Base-by-base conservation (phyloP, 2,329 filamentous ascomycete species). In the Colletotrichum sp. region DNA sequence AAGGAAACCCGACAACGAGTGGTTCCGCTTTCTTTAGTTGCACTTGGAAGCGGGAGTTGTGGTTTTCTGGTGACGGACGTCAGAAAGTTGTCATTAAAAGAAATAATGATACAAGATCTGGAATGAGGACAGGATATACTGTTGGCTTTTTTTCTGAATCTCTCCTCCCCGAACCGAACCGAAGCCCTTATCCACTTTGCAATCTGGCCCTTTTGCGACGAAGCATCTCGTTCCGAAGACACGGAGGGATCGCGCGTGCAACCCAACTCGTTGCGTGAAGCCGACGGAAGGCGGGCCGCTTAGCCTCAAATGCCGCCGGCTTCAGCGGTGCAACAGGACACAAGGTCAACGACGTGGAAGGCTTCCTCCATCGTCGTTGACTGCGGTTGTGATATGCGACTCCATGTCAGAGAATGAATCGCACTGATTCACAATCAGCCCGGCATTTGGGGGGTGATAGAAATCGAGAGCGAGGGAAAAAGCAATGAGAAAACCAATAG, bases 261-360 rank as follows among this genome's bases (percentile, higher is more conserved):
- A 68, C 73, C 70, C 30, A 64, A 73, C 62, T 32, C 16, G 64
- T 69, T 64, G 26, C 65, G 65, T 60, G 59, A 65, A n/a, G 16
- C 62, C 22, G 26, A 36, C 71, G 74, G 74, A 70, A 70, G 34
- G 26, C 74, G 74, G 74, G 64, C 74, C 74, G 70, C 34, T 55
- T 55, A 52, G 74, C 74, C 74, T 68, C 63, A 36, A 3, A 62
- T 62, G 59, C 32, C 65, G 5, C 57, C 48, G 60, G 9, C 60
- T 30, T 26, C 22, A 18, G 24, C 13, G 32, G 28, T 32, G 12
- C n/a, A 22, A 26, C 34, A 62, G 52, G 15, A 62, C 28, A 9
- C 22, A 22, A 66, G 44, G 6, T 22, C 24, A 39, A 66, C 28
- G 26, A 48, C 39, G 22, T 48, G 26, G 4, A 65, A 65, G 44